A percentile compares a stretch with the other conserved stretches of the same genome.
Evolutionary conservation across 352 stramenopile species (phyloP).

Genomic region (Phytopythium kandeliae): DNA sequence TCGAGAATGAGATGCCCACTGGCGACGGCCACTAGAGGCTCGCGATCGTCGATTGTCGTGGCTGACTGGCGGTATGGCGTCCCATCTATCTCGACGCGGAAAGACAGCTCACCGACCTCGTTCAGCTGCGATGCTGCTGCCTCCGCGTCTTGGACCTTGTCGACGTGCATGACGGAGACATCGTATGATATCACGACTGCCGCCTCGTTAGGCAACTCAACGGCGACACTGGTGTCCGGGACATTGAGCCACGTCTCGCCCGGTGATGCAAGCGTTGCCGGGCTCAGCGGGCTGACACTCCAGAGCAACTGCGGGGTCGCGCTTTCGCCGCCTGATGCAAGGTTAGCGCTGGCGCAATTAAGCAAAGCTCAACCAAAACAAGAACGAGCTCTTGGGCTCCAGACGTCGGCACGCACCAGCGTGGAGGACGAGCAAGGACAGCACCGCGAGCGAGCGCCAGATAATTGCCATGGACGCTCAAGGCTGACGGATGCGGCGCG

Average conservation of each 20-base stretch:
- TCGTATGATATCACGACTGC: slow-evolving; percentile 68
- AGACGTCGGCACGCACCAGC: neutral
- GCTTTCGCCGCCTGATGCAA: slow-evolving; percentile 8
- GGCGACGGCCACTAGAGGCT: slow-evolving; percentile 40
- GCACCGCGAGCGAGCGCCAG: neutral
- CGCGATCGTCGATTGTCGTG: slow-evolving; percentile 50
- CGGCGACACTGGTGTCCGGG: slow-evolving; percentile 32
- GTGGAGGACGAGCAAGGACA: neutral
- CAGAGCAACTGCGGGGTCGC: slow-evolving; percentile 52
- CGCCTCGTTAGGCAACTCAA: slow-evolving; percentile 54
- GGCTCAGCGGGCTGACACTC: slow-evolving; percentile 48
- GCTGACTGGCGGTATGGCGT: slow-evolving; percentile 61
- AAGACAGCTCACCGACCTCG: slow-evolving; percentile 49
- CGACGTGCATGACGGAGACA: slow-evolving; percentile 46
- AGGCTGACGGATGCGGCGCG: neutral
- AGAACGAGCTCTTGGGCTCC: neutral
- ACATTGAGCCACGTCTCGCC: slow-evolving; percentile 52
- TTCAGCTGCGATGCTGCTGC: neutral
- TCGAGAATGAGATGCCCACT: slow-evolving; percentile 61
- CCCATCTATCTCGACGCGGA: slow-evolving; percentile 50
- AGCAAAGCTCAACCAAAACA: neutral
- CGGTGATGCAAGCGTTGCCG: slow-evolving; percentile 19
- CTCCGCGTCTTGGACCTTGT: slow-evolving; percentile 4
- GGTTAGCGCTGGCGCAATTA: neutral
- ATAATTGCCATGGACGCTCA: neutral